These are phyloP conservation scores for Trichomonas tenax DNA, from an alignment of 208 protist species.

Conservation along the genomic window DNA sequence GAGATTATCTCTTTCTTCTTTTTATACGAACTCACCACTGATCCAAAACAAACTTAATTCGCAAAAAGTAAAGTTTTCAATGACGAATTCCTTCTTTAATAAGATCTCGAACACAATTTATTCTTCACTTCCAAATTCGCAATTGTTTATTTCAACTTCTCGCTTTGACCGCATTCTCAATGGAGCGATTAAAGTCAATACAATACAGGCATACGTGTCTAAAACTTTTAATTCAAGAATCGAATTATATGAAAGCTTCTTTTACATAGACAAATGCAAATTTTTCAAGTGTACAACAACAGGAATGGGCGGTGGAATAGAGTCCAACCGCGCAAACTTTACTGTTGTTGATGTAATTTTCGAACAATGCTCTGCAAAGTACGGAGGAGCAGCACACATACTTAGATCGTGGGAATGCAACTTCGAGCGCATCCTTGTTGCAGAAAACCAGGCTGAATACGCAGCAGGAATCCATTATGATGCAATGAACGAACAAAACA, in stretches of 20 bases:
- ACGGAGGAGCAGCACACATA: neutral
- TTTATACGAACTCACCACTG: too few species aligned
- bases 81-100: neutral
- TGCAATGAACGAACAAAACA: neutral
- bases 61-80: neutral
- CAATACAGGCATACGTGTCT: neutral
- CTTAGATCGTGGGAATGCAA: neutral
- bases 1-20: too few species aligned
- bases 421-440: neutral
- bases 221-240: neutral
- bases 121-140: neutral
- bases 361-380: neutral
- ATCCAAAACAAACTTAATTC: neutral
- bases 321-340: neutral
- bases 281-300: neutral
- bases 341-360: neutral
- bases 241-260: neutral
- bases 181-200: neutral
- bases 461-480: neutral
- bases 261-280: neutral
- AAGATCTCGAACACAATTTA: neutral
- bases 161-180: neutral
- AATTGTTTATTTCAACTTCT: neutral
- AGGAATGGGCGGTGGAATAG: neutral
- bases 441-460: neutral